Conservation (phyloP, 1,139 yeast species). For the Nadsonia commutata region DNA sequence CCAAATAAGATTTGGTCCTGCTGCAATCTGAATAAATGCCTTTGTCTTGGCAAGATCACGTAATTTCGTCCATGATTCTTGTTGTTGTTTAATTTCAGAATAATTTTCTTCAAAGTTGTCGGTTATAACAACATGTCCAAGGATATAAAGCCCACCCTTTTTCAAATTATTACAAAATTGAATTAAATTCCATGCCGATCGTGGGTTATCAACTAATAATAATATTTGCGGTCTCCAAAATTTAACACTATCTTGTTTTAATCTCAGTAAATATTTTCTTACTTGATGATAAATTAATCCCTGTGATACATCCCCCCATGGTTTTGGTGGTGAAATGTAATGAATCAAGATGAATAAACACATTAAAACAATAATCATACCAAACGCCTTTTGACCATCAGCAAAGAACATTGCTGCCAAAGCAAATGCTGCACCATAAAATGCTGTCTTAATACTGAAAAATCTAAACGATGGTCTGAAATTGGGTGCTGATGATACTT, state of each 20-base stretch:
- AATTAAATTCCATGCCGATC: conserved; percentile 81
- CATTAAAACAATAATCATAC: conserved; percentile 51
- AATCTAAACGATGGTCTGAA: conserved; percentile 88
- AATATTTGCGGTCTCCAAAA: conserved; percentile 96
- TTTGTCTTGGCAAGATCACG: conserved; percentile 66
- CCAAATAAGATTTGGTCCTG: conserved; percentile 83
- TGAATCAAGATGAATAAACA: conserved; percentile 66
- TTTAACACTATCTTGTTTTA: conserved; percentile 84
- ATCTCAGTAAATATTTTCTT: conserved; percentile 66
- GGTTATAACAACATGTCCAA: conserved; percentile 73
- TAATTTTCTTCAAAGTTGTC: conserved; percentile 44
- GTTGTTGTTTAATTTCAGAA: conserved; percentile 56
- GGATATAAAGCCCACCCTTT: conserved; percentile 81
- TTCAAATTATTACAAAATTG: conserved; percentile 90
- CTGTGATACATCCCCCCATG: conserved; percentile 97
- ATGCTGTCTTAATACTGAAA: conserved; percentile 71
- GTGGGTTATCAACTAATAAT: conserved; percentile 75
- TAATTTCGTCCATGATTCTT: conserved; percentile 67
- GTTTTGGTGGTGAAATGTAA: conserved; percentile 82
- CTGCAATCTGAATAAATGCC: conserved; percentile 85
- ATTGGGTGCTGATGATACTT: conserved; percentile 87
- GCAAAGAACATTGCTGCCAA: conserved; percentile 84
- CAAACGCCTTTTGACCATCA: conserved; percentile 76
- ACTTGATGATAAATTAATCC: conserved; percentile 90
- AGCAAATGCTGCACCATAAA: conserved; percentile 54